Evolutionary conservation across 768 basidiomycete genomes (phyloP).

Genomic region (Mycena metata): DNA sequence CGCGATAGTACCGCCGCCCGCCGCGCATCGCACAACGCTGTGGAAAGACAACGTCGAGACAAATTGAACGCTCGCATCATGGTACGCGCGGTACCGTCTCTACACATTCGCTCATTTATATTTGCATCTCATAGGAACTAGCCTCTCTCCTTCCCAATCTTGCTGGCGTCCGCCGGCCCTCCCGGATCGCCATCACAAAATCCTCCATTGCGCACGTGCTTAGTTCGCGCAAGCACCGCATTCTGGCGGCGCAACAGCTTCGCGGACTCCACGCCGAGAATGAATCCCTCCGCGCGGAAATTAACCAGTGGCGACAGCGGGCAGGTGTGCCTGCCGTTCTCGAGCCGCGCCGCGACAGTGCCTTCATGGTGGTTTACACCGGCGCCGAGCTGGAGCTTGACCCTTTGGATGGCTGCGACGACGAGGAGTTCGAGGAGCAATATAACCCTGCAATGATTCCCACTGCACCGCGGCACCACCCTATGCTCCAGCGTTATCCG

Average conservation of each 20-base stretch:
- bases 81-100: conserved; percentile 39
- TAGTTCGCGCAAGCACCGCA: conserved; percentile 70
- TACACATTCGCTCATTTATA: background rate
- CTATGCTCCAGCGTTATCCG: conserved; percentile 7
- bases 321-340: conserved; percentile 17
- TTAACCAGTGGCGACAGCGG: conserved; percentile 35
- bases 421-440: conserved; percentile 31
- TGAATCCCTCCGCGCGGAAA: conserved; percentile 31
- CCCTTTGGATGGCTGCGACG: conserved; percentile 28
- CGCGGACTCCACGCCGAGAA: conserved; percentile 28
- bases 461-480: background rate
- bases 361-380: conserved; percentile 29
- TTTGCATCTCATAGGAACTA: conserved; percentile 51
- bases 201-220: conserved; percentile 78
- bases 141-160: conserved; percentile 81
- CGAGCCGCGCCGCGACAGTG: conserved; percentile 32
- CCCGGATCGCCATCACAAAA: conserved; percentile 84
- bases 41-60: conserved; percentile 80
- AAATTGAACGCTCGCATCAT: conserved; percentile 80
- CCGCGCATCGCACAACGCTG: conserved; percentile 83
- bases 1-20: conserved; percentile 71
- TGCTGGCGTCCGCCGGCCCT: conserved; percentile 76
- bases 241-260: conserved; percentile 61
- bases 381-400: conserved; percentile 36
- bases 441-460: conserved; percentile 12